These are phyloP conservation scores for Talaromyces rugulosus DNA, from an alignment of 2,329 filamentous ascomycete genomes.

Conservation along the genomic window DNA sequence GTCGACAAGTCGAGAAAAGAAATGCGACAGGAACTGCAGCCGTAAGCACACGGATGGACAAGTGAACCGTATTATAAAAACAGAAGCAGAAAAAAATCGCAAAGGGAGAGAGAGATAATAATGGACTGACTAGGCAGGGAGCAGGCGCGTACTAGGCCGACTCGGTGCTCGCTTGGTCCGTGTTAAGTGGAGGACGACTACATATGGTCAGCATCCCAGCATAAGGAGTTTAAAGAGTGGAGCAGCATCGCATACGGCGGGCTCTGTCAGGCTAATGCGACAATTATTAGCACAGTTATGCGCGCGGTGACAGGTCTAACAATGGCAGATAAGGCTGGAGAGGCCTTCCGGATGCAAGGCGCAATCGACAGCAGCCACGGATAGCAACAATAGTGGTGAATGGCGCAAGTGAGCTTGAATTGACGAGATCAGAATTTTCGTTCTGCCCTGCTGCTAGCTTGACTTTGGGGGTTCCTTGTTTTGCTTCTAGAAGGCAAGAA, in stretches of 20 bases:
- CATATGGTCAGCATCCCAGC: background rate
- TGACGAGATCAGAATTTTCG: background rate
- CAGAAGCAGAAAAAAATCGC: background rate
- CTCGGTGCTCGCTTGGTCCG: background rate
- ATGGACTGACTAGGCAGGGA: background rate
- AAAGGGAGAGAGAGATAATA: background rate
- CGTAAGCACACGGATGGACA: background rate
- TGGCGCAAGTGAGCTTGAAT: background rate
- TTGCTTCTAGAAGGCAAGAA: background rate
- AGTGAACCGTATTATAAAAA: background rate
- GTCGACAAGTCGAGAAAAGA: background rate
- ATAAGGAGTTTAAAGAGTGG: background rate
- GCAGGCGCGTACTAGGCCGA: background rate
- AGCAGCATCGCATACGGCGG: background rate
- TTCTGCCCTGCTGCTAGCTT: background rate
- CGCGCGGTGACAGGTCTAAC: background rate
- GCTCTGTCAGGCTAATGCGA: background rate
- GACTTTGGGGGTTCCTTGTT: background rate
- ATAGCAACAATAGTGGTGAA: background rate
- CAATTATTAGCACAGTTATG: background rate
- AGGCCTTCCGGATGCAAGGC: background rate
- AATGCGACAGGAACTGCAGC: background rate
- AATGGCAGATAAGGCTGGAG: background rate
- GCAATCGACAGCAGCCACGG: too few relatives aligned
- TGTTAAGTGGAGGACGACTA: background rate